A percentile compares a stretch with the other conserved stretches of the same genome.
Evolutionary conservation across 129 eudicot species (phyloP).

Genomic region (Pseudognaphalium luteoalbum): DNA sequence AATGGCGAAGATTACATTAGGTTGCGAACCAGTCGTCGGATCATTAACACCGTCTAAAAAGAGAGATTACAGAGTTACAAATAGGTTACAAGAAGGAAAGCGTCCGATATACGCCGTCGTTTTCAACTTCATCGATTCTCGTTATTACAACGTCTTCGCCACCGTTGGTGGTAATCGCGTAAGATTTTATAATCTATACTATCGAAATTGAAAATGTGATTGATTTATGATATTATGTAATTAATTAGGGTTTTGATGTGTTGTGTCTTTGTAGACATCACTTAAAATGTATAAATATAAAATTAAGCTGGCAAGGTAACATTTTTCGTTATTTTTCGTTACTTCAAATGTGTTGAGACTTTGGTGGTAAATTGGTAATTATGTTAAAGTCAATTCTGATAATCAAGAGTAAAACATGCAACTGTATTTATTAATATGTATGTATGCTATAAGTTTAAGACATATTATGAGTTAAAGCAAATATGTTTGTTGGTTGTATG

Average conservation of each 20-base stretch:
- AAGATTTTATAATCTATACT: neutral
- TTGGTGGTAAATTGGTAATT: neutral
- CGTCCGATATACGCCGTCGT: constrained; percentile 88
- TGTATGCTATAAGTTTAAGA: neutral
- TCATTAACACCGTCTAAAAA: constrained; percentile 68
- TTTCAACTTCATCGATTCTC: constrained; percentile 92
- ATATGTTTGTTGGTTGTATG: neutral
- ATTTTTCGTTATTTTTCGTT: neutral
- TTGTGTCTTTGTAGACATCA: neutral
- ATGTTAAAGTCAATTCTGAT: neutral
- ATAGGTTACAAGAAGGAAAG: constrained; percentile 86
- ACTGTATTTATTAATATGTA: neutral
- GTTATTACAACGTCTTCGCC: constrained; percentile 83
- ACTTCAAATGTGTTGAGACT: neutral
- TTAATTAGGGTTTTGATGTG: constrained; percentile 12
- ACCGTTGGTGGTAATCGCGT: constrained; percentile 96
- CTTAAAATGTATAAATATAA: neutral
- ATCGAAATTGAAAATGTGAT: neutral
- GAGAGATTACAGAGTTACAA: constrained; percentile 84
- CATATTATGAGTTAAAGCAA: neutral
- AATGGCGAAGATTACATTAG: constrained; percentile 60
- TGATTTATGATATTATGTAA: neutral
- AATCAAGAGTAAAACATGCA: neutral
- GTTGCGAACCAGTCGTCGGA: constrained; percentile 84
- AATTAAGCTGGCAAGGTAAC: neutral